These are phyloP conservation scores for Xylariaceae sp. DNA, from an alignment of 2,329 filamentous ascomycete species.

Conservation along the genomic window DNA sequence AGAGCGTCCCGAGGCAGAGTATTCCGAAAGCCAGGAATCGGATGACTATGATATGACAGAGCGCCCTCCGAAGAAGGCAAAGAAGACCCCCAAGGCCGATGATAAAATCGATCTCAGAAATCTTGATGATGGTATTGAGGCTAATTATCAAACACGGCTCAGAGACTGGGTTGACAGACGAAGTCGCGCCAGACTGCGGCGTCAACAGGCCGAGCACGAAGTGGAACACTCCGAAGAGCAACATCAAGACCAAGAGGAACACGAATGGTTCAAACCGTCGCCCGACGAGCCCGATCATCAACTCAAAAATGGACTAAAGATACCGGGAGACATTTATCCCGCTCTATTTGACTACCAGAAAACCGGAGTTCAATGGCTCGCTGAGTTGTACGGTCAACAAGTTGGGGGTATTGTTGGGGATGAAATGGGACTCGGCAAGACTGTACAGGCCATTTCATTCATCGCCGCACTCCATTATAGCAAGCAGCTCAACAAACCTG, in stretches of 20 bases:
- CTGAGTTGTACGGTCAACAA: slow-evolving; percentile 82
- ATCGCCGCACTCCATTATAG: slow-evolving; percentile 90
- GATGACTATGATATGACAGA: slow-evolving; percentile 40
- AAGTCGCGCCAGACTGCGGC: slow-evolving; percentile 50
- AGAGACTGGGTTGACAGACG: slow-evolving; percentile 68
- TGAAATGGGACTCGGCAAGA: slow-evolving; percentile 99
- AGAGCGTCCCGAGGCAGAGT: slow-evolving; percentile 31
- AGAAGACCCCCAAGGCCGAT: slow-evolving; percentile 38
- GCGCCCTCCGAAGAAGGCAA: slow-evolving; percentile 40
- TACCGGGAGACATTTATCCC: slow-evolving; percentile 90
- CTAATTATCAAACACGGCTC: slow-evolving; percentile 70
- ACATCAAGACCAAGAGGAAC: slow-evolving; percentile 39
- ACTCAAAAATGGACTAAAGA: slow-evolving; percentile 69
- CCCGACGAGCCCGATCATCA: slow-evolving; percentile 73
- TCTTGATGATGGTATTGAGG: slow-evolving; percentile 86
- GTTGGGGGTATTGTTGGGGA: slow-evolving; percentile 95
- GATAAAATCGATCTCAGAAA: slow-evolving; percentile 48
- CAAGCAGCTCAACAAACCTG: slow-evolving; percentile 74
- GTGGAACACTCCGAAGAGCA: slow-evolving; percentile 40
- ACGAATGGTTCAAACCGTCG: slow-evolving; percentile 79
- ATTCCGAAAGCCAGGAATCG: slow-evolving; percentile 35
- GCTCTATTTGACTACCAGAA: slow-evolving; percentile 96
- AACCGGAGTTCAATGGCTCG: slow-evolving; percentile 93
- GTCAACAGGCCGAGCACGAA: slow-evolving; percentile 33
- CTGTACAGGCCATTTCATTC: slow-evolving; percentile 68